A percentile compares a stretch with the other conserved stretches of the same genome.
Evolutionary conservation across 2,329 filamentous ascomycete genomes (phyloP).

Genomic region (Cordyceps cicadae): DNA sequence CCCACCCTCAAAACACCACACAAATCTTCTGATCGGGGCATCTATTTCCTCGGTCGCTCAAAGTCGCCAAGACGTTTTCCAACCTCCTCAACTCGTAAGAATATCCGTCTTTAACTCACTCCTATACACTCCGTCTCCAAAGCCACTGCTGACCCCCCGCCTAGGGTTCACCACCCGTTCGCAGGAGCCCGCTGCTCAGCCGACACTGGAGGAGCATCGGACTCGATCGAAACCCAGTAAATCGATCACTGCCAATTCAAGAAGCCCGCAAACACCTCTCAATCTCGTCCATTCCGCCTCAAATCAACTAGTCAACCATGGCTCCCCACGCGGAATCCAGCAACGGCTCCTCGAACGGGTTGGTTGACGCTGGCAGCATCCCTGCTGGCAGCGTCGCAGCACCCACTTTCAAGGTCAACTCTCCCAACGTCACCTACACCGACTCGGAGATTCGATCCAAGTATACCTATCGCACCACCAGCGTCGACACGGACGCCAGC

Average conservation of each 20-base stretch:
- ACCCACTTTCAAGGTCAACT: slow-evolving; percentile 73
- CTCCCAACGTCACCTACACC: slow-evolving; percentile 87
- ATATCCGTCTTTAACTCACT: background rate
- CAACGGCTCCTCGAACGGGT: slow-evolving; percentile 51
- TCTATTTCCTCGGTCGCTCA: slow-evolving; percentile 45
- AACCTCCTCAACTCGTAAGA: slow-evolving; percentile 94
- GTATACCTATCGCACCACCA: slow-evolving; percentile 94
- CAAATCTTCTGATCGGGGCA: slow-evolving; percentile 39
- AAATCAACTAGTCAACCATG: slow-evolving; percentile 50
- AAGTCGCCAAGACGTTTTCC: slow-evolving; percentile 90
- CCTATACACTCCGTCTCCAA: background rate
- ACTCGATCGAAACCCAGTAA: slow-evolving; percentile 53
- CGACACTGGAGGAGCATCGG: slow-evolving; percentile 74
- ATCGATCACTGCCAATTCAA: slow-evolving; percentile 24
- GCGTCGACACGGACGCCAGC: slow-evolving; percentile 60
- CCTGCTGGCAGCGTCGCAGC: slow-evolving; percentile 40
- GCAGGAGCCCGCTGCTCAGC: slow-evolving; percentile 92
- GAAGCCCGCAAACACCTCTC: slow-evolving; percentile 15
- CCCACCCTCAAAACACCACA: slow-evolving; percentile 3
- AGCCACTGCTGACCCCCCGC: background rate
- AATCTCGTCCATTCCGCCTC: slow-evolving; percentile 14
- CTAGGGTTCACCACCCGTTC: slow-evolving; percentile 88
- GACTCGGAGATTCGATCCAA: slow-evolving; percentile 81
- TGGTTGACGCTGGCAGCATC: slow-evolving; percentile 39
- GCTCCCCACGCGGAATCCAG: slow-evolving; percentile 76